These are phyloP conservation scores for Pythium phragmitis DNA, from an alignment of 352 stramenopile species.

Conservation along the genomic window DNA sequence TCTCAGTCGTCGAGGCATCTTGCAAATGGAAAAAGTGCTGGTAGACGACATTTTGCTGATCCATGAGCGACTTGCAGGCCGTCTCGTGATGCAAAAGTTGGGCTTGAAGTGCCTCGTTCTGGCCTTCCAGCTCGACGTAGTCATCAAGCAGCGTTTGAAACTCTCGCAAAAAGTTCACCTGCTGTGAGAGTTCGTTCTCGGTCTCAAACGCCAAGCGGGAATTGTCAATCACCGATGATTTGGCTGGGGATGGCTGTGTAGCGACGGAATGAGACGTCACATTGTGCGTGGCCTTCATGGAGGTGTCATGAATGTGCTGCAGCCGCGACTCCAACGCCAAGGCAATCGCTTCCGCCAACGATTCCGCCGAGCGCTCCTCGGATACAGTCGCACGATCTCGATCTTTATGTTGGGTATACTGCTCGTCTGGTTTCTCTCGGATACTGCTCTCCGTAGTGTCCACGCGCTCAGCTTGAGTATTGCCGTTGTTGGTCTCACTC, in stretches of 20 bases:
- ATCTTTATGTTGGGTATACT: not conserved
- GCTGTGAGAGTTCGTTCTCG: conserved; percentile 52
- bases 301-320: conserved; percentile 13
- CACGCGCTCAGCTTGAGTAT: not conserved
- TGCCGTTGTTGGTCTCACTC: not conserved
- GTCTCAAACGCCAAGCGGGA: conserved; percentile 41
- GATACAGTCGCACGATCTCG: not conserved
- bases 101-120: conserved; percentile 47
- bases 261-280: conserved; percentile 6
- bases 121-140: conserved; percentile 40
- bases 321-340: conserved; percentile 28
- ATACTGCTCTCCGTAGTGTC: not conserved
- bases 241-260: conserved; percentile 14
- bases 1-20: conserved; percentile 38
- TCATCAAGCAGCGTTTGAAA: conserved; percentile 73
- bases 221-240: conserved; percentile 14
- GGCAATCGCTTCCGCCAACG: conserved; percentile 27
- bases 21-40: conserved; percentile 72
- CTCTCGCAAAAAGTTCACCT: conserved; percentile 62
- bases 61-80: conserved; percentile 55
- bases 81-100: conserved; percentile 51
- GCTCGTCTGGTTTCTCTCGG: not conserved
- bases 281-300: not conserved
- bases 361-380: conserved; percentile 20
- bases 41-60: conserved; percentile 75